These are phyloP conservation scores for Lactarius sp. DNA, from an alignment of 768 basidiomycete species.

Conservation along the genomic window DNA sequence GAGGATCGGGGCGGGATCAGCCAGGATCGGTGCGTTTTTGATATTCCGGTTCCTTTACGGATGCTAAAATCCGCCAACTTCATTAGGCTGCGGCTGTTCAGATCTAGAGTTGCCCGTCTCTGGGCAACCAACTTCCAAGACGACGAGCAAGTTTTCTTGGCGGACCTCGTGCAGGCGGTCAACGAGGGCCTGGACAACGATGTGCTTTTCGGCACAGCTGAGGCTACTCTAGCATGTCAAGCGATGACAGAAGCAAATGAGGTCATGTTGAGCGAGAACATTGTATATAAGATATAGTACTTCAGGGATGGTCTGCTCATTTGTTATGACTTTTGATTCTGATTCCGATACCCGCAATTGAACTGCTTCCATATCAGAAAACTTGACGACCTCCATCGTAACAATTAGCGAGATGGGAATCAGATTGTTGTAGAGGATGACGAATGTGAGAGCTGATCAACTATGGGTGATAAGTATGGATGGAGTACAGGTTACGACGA, in stretches of 20 bases:
- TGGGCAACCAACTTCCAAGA: conserved; percentile 66
- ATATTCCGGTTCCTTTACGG: conserved; percentile 1
- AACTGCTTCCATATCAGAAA: conserved; percentile 27
- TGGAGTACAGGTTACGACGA: not conserved
- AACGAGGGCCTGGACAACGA: conserved; percentile 70
- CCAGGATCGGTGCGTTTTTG: conserved; percentile 54
- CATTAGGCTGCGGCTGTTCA: conserved; percentile 73
- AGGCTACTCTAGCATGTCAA: conserved; percentile 68
- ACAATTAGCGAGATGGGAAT: conserved; percentile 99
- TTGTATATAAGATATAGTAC: conserved; percentile 74
- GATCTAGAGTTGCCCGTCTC: conserved; percentile 64
- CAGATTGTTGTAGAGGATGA: conserved; percentile 98
- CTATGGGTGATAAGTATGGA: not conserved
- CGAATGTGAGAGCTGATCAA: conserved; percentile 72
- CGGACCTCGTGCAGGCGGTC: conserved; percentile 62
- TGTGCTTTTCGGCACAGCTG: conserved; percentile 71
- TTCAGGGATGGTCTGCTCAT: not conserved
- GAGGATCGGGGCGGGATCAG: conserved; percentile 41
- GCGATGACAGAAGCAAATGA: conserved; percentile 77
- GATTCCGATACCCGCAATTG: too few species aligned
- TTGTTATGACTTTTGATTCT: not conserved
- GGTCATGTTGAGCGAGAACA: conserved; percentile 83
- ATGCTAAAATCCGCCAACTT: not conserved
- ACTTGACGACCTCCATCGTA: conserved; percentile 99
- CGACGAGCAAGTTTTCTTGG: conserved; percentile 70